Evolutionary conservation across 257 asterid species (phyloP).

Genomic region (Nemophila menziesii): DNA sequence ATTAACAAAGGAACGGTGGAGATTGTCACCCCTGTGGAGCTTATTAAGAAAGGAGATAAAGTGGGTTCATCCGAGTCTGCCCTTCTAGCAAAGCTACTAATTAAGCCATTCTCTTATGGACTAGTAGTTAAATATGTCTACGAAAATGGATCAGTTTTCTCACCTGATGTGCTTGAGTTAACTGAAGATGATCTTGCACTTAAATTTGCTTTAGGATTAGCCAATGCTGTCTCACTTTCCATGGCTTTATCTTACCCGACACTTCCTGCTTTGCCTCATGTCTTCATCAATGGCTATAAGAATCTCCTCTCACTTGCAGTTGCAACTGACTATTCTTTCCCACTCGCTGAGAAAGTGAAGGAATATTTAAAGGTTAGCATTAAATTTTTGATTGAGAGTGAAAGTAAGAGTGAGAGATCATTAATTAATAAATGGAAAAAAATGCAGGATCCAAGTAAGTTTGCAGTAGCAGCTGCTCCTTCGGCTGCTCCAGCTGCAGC

Average conservation of each 20-base stretch:
- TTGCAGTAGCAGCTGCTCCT: slow-evolving; percentile 1
- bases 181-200: slow-evolving; percentile 21
- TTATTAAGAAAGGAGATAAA: slow-evolving; percentile 23
- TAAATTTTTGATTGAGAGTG: background rate
- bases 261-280: slow-evolving; percentile 22
- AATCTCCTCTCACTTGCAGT: slow-evolving; percentile 20
- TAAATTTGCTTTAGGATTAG: slow-evolving; percentile 20
- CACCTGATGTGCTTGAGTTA: slow-evolving; percentile 22
- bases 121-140: slow-evolving; percentile 22
- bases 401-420: too few relatives aligned
- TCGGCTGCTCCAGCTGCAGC: slow-evolving; percentile 2
- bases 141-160: slow-evolving; percentile 26
- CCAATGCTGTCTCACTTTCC: slow-evolving; percentile 13
- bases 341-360: slow-evolving; percentile 20
- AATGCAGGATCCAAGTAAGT: slow-evolving; percentile 12
- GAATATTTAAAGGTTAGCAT: slow-evolving; percentile 21
- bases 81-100: slow-evolving; percentile 24
- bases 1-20: slow-evolving; percentile 33
- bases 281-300: slow-evolving; percentile 26
- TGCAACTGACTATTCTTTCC: slow-evolving; percentile 23
- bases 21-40: slow-evolving; percentile 28
- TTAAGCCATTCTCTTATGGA: slow-evolving; percentile 33
- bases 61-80: slow-evolving; percentile 33
- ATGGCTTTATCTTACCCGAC: slow-evolving; percentile 21
- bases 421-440: background rate